These are phyloP conservation scores for Sporisorium scitamineum DNA, from an alignment of 1,284 basidiomycete species.

Conservation along the genomic window DNA sequence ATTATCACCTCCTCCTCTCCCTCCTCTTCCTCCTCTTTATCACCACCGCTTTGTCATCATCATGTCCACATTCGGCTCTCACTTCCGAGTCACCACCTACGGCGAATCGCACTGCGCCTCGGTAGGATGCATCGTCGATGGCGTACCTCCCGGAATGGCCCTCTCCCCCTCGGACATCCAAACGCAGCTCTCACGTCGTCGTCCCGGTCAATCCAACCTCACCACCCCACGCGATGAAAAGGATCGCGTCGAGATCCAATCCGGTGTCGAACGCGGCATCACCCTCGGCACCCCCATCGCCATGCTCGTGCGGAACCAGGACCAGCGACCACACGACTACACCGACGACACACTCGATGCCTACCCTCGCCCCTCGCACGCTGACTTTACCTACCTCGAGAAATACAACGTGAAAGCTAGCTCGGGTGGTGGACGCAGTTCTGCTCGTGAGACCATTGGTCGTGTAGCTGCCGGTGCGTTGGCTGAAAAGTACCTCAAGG, in stretches of 20 bases:
- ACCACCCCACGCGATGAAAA: slow-evolving; percentile 95
- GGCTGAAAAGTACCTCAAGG: slow-evolving; percentile 93
- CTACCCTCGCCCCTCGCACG: slow-evolving; percentile 96
- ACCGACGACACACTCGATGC: slow-evolving; percentile 87
- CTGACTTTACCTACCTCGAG: slow-evolving; percentile 97
- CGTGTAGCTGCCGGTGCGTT: slow-evolving; percentile 98
- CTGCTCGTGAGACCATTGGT: slow-evolving; percentile 96
- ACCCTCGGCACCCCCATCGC: slow-evolving; percentile 98
- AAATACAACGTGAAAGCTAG: slow-evolving; percentile 98
- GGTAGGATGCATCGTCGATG: slow-evolving; percentile 97
- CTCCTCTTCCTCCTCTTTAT: neutral
- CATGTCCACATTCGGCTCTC: slow-evolving; percentile 92
- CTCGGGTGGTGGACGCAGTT: slow-evolving; percentile 92
- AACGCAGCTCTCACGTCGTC: slow-evolving; percentile 86
- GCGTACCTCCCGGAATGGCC: slow-evolving; percentile 90
- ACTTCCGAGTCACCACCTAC: slow-evolving; percentile 95
- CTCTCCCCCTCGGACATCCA: slow-evolving; percentile 88
- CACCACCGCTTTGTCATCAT: slow-evolving; percentile 3
- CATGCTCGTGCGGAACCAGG: slow-evolving; percentile 95
- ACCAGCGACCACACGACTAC: slow-evolving; percentile 98
- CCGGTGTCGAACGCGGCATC: slow-evolving; percentile 90
- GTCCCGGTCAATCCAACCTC: slow-evolving; percentile 95
- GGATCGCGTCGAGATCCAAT: slow-evolving; percentile 93
- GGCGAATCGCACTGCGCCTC: slow-evolving; percentile 98
- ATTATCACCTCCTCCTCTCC: neutral